Percentiles rank a stretch among this genome's conserved stretches.
These are phyloP conservation scores for Fusarium multiceps DNA, from an alignment of 2,329 filamentous ascomycete species.

Conservation along the genomic window DNA sequence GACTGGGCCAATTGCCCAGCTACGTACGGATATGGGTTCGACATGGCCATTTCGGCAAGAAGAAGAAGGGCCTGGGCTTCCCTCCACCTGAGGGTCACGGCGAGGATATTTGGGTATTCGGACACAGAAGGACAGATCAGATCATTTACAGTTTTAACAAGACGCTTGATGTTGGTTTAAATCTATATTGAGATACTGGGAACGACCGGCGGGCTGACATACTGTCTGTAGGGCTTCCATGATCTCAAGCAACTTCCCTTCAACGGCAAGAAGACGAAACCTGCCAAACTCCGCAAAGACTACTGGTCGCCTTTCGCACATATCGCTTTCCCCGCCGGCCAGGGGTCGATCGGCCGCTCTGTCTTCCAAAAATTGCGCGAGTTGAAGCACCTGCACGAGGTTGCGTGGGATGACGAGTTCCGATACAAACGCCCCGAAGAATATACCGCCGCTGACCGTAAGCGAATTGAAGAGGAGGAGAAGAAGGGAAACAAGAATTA, in stretches of 20 bases:
- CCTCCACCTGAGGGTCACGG: slow-evolving; percentile 58
- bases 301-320: slow-evolving; percentile 72
- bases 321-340: slow-evolving; percentile 66
- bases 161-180: slow-evolving; percentile 58
- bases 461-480: slow-evolving; percentile 48
- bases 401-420: slow-evolving; percentile 66
- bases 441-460: slow-evolving; percentile 50
- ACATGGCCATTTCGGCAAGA: slow-evolving; percentile 48
- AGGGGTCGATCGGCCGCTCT: slow-evolving; percentile 65
- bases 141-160: slow-evolving; percentile 64
- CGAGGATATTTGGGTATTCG: slow-evolving; percentile 68
- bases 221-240: slow-evolving; percentile 51
- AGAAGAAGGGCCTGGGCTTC: slow-evolving; percentile 42
- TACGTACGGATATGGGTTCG: slow-evolving; percentile 57
- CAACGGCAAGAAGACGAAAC: slow-evolving; percentile 75
- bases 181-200: neutral
- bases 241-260: slow-evolving; percentile 69
- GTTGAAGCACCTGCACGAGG: slow-evolving; percentile 71
- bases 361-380: slow-evolving; percentile 74
- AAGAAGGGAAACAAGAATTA: slow-evolving; percentile 48
- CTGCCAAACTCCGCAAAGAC: slow-evolving; percentile 72
- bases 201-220: neutral
- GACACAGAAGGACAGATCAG: slow-evolving; percentile 62
- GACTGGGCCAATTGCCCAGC: slow-evolving; percentile 57
- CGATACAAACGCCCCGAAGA: slow-evolving; percentile 54